Base-by-base conservation (phyloP, 352 stramenopile genomes). In the Phytophthora sansomeana region DNA sequence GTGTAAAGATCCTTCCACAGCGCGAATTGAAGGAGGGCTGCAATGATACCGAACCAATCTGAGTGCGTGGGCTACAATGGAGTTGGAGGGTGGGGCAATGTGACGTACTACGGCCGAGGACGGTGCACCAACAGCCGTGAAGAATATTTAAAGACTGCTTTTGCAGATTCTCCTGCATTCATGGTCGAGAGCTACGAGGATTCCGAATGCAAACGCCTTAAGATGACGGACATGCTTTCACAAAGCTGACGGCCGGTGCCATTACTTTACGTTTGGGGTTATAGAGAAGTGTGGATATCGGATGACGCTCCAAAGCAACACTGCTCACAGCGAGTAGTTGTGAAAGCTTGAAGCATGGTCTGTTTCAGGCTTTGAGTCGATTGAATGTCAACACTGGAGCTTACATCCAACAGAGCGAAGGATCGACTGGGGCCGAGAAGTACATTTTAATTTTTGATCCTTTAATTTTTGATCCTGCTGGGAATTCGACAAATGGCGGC, bases 111-210 rank as follows among this genome's bases (percentile, higher is more conserved):
- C 28, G 51, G 51, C 17, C n/a, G 6, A 39, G 10, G 30, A 13
- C 21, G 4, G 29, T 63, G 56, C 42, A 63, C 43, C 33, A 36
- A 13, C 10, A 64, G 44, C 21, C 44, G 26, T 17, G 33, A 51
- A 5, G 35, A 13, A 0, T 64, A 50, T 43, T 28, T 64, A 13
- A 14, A 48, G 38, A 21, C 56, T 24, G 21, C 56, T 4, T 64
- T 64, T 49, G 29, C 26, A 24, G n/a, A 41, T 33, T 55, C 35
- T n/a, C 9, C 24, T 4, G 16, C 56, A 17, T 63, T 63, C 33
- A 55, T 63, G 44, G 43, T 63, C 8, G 44, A 63, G 30, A 17
- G 48, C 17, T 63, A 63, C 33, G 33, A 57, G 14, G 44, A 50
- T 14, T 2, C 16, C 32, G 10, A 63, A 10, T 63, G 55, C 32